Evolutionary conservation across 306 rosid genomes (phyloP), one percentile per base, ranked within the genome.

Genomic region (Bauhinia variegata): DNA sequence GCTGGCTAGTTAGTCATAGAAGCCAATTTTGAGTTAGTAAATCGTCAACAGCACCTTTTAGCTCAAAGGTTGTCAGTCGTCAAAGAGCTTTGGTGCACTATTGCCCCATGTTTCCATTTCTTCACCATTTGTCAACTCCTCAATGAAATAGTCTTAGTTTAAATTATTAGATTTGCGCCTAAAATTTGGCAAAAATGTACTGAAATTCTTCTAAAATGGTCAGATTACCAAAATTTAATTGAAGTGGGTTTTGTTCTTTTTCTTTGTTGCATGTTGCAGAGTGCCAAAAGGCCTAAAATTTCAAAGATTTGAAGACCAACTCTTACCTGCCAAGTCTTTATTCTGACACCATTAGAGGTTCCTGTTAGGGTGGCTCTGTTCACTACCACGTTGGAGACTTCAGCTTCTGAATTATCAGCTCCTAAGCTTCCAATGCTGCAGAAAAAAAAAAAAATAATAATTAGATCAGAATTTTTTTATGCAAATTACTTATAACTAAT

Each of bases 361-460:
- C 91, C 95, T 65, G 42, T 59, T 19, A 91, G 34, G 7, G 16
- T 76, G n/a, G 81, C 92, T 76, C 83, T 43, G 37, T 78, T 67
- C 34, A 91, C 89, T 5, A 66, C 11, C 69, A 91, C 93, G 51
- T 88, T 68, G 0, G 91, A 86, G 31, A 91, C 97, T 18, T 76
- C 5, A 31, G 84, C 97, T 67, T 80, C 78, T 34, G 95, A 78
- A 33, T 83, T 54, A 8, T 7, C 79, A 49, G 81, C 78, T 50
- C 97, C 97, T 68, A 91, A 84, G 71, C 97, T 89, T 70, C 96
- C 97, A 74, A 91, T 85, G 85, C 97, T 91, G 72, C 63, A 60
- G 48, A 64, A 55, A 37, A 43, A n/a, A n/a, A n/a, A n/a, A n/a
- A n/a, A n/a, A n/a, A n/a, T n/a, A n/a, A n/a, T n/a, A n/a, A n/a